A percentile compares a stretch with the other conserved stretches of the same genome.
Evolutionary conservation across 225 moss, liverwort and hornwort species (phyloP).

Genomic region (Rhytidiadelphus loreus): DNA sequence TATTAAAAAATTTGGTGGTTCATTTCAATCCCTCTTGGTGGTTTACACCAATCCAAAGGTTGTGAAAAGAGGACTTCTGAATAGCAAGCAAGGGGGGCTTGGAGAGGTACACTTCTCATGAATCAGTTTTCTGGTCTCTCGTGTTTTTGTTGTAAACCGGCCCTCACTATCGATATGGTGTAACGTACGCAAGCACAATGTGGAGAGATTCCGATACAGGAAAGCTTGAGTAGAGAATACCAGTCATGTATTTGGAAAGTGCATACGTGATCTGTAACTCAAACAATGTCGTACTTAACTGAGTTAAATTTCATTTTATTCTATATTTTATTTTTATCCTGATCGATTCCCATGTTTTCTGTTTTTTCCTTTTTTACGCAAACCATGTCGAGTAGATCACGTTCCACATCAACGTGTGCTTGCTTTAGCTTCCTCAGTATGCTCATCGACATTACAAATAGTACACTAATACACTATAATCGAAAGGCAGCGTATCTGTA

Average conservation of each 20-base stretch:
- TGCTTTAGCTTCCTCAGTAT: not conserved
- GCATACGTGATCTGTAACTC: not conserved
- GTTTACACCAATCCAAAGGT: not conserved
- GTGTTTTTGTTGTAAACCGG: not conserved
- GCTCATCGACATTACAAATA: not conserved
- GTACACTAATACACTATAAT: too few species aligned
- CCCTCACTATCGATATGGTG: too few species aligned
- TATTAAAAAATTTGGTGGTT: not conserved
- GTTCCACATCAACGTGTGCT: not conserved
- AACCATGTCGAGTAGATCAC: not conserved
- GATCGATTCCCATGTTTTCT: not conserved
- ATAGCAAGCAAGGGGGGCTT: not conserved
- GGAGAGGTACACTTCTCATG: not conserved
- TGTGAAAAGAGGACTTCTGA: not conserved
- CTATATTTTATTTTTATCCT: too few species aligned
- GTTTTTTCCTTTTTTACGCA: not conserved
- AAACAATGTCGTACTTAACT: not conserved
- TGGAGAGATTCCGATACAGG: not conserved
- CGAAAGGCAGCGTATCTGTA: not conserved
- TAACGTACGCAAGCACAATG: not conserved
- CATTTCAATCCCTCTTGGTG: not conserved
- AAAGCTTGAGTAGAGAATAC: not conserved
- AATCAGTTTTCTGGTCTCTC: not conserved
- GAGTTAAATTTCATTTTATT: not conserved
- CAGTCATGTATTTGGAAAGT: not conserved